Percentiles rank a stretch among this genome's conserved stretches.
Conservation (phyloP, 495 filamentous ascomycete species). For the Clavariopsis aquatica region DNA sequence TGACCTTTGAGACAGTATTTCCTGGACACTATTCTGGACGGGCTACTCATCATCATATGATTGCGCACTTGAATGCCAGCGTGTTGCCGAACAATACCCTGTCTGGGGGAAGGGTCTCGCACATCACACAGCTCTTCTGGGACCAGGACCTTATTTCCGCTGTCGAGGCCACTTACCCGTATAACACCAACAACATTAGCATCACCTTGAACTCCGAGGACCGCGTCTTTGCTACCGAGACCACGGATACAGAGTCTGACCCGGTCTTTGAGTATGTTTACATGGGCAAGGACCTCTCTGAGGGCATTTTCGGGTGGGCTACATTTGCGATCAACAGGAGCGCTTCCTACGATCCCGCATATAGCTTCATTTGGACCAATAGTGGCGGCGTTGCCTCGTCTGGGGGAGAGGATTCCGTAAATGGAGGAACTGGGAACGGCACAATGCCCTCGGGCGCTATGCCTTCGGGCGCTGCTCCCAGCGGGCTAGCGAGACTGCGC, state of each 20-base stretch:
- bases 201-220: conserved; percentile 58
- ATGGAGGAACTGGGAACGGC: conserved; percentile 1
- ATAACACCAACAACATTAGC: conserved; percentile 56
- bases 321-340: conserved; percentile 55
- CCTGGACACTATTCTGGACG: conserved; percentile 62
- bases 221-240: conserved; percentile 49
- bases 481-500: neutral
- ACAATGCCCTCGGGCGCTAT: neutral
- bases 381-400: neutral
- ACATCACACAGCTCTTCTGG: conserved; percentile 67
- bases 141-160: conserved; percentile 57
- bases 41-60: conserved; percentile 57
- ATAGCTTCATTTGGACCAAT: neutral
- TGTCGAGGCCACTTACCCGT: conserved; percentile 58
- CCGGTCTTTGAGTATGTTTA: conserved; percentile 60
- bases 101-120: conserved; percentile 49
- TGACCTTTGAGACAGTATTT: conserved; percentile 58
- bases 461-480: neutral
- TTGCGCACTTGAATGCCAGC: conserved; percentile 37
- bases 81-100: conserved; percentile 53
- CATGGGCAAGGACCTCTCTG: conserved; percentile 51
- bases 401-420: neutral
- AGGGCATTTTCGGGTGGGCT: conserved; percentile 59
- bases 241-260: conserved; percentile 52
- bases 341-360: neutral